Evolutionary conservation across 495 filamentous ascomycete species (phyloP).

Genomic region (Viridothelium virens): DNA sequence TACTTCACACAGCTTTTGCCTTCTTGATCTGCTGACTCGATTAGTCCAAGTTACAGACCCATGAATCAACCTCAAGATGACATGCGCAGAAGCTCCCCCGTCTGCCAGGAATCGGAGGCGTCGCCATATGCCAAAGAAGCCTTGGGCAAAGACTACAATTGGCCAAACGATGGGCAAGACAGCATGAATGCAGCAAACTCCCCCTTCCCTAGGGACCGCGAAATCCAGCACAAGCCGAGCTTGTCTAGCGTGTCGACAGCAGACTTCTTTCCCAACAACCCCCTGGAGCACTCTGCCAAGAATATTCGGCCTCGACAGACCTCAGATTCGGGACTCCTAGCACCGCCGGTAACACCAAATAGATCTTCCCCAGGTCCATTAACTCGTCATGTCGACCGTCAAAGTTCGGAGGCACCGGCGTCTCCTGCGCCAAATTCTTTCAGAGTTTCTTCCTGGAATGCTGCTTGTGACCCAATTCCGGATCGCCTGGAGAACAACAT

Average conservation of each 20-base stretch:
- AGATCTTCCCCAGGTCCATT: conserved; percentile 1
- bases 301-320: conserved; percentile 19
- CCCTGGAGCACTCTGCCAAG: conserved; percentile 32
- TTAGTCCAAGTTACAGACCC: conserved; percentile 30
- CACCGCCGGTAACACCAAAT: neutral
- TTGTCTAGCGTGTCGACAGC: conserved; percentile 33
- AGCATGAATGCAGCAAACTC: neutral
- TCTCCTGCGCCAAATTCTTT: neutral
- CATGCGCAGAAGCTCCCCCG: neutral
- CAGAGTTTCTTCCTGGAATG: conserved; percentile 3
- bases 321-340: neutral
- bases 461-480: conserved; percentile 15
- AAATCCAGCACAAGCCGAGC: conserved; percentile 27
- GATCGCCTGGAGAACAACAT: conserved; percentile 23
- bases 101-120: neutral
- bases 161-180: conserved; percentile 13
- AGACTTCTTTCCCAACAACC: conserved; percentile 38
- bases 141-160: conserved; percentile 5
- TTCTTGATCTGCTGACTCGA: neutral
- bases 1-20: neutral
- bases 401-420: conserved; percentile 5
- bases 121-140: neutral
- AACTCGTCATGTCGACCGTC: conserved; percentile 6
- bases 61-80: neutral
- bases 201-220: conserved; percentile 12